These are phyloP conservation scores for Venustampulla echinocandica DNA, from an alignment of 495 filamentous ascomycete species.

Conservation along the genomic window DNA sequence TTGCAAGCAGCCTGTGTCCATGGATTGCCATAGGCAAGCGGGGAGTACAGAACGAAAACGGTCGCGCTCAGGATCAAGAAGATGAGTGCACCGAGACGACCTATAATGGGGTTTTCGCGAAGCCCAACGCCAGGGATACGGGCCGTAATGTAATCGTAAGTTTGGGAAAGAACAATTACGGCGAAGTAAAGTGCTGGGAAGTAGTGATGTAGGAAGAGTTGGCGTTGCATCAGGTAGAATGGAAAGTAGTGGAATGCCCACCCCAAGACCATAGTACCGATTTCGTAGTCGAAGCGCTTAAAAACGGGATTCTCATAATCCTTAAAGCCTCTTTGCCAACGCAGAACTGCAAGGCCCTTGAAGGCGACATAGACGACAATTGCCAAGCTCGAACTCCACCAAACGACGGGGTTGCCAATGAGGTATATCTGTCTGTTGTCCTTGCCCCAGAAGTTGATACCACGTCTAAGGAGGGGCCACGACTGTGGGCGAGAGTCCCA, in stretches of 20 bases:
- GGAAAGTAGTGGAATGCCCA: conserved; percentile 97
- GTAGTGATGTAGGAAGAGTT: conserved; percentile 93
- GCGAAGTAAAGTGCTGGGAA: conserved; percentile 94
- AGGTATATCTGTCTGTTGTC: conserved; percentile 92
- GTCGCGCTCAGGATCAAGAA: conserved; percentile 66
- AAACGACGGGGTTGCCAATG: conserved; percentile 89
- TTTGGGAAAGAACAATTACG: conserved; percentile 78
- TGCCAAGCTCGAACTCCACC: conserved; percentile 84
- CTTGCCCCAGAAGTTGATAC: conserved; percentile 99
- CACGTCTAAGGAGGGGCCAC: conserved; percentile 87
- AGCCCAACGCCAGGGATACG: conserved; percentile 61
- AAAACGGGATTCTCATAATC: conserved; percentile 77
- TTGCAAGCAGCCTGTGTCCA: conserved; percentile 87
- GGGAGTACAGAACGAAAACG: conserved; percentile 77
- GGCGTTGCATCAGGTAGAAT: conserved; percentile 92
- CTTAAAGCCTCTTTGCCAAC: conserved; percentile 86
- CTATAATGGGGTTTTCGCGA: conserved; percentile 61
- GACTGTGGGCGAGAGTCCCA: conserved; percentile 95
- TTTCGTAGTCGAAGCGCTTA: conserved; percentile 95
- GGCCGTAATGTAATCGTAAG: conserved; percentile 72
- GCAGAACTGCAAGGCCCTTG: conserved; percentile 79
- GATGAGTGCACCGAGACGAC: conserved; percentile 55
- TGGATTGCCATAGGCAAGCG: conserved; percentile 83
- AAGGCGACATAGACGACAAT: conserved; percentile 70
- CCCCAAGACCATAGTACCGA: conserved; percentile 80